Evolutionary conservation across 2,329 filamentous ascomycete genomes (phyloP).

Genomic region (Pseudomassariella vexata): DNA sequence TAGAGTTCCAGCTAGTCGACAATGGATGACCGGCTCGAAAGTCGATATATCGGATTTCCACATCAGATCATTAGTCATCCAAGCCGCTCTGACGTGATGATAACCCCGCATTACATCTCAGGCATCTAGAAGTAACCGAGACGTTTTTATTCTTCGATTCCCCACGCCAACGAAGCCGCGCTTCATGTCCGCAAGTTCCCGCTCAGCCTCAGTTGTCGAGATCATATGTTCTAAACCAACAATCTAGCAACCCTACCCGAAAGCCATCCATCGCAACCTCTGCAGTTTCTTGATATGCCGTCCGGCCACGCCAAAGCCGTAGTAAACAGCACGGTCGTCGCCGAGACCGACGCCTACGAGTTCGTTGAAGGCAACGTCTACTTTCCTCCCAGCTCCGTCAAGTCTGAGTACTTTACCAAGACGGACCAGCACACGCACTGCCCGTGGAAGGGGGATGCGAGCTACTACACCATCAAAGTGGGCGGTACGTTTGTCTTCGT

Average conservation of each 20-base stretch:
- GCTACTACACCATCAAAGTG: slow-evolving; percentile 48
- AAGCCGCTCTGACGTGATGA: no score
- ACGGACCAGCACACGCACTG: slow-evolving; percentile 44
- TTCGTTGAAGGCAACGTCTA: slow-evolving; percentile 56
- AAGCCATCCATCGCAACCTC: background rate
- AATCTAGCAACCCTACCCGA: background rate
- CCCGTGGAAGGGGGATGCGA: slow-evolving; percentile 52
- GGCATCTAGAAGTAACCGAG: no score
- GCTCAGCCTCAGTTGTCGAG: no score
- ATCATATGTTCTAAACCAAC: no score
- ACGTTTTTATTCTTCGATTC: no score
- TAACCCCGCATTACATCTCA: no score
- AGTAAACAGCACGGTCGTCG: slow-evolving; percentile 42
- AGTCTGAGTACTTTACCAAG: slow-evolving; percentile 35
- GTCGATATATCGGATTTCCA: no score
- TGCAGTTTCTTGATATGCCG: slow-evolving; percentile 11
- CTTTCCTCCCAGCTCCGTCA: slow-evolving; percentile 40
- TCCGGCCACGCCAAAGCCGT: slow-evolving; percentile 34
- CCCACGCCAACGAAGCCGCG: no score
- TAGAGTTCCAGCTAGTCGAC: no score
- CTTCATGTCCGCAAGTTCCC: no score
- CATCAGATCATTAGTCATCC: no score
- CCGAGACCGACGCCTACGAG: slow-evolving; percentile 44
- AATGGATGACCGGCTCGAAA: no score
- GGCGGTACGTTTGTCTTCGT: slow-evolving; percentile 27